Base-by-base conservation (phyloP, 192 early-diverging fungal species). In the Rhizophagus sp. region DNA sequence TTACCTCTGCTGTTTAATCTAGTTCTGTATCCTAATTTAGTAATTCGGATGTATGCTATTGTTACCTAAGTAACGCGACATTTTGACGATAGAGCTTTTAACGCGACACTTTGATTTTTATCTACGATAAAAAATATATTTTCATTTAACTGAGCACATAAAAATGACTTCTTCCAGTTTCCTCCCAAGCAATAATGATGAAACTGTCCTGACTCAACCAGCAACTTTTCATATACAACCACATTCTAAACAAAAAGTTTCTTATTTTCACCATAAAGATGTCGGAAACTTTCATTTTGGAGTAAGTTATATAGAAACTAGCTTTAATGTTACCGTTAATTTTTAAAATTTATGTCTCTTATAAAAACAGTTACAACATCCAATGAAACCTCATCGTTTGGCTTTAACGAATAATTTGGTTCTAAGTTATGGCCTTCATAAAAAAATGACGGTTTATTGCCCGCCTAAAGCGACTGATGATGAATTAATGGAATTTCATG, bases 391-490 rank as follows among this genome's bases (percentile, higher is more conserved):
- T 5, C 96, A 98, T 82, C 89, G 98, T 19, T 87, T 99, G 69
- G 91, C 96, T 3, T 87, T 98, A 85, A 97, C 98, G 0, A 97
- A 98, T 79, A 96, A 97, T 79, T 84, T 99, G 64, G 92, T 99
- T 27, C 83, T 97, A 66, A 96, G 93, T 76, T 99, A 98, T 84
- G 96, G 93, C 15, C 84, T 99, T 41, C 93, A 97, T 86, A 91
- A 96, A 71, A 91, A 97, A 79, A 88, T 99, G 90, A 93, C 96
- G 66, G 86, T 96, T 15, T 93, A 90, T 85, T 91, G 95, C 73
- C 97, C 97, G 15, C 90, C 89, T 39, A 88, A 89, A 34, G 97
- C 96, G 0, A 98, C 97, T 2, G 90, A 95, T 27, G 86, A 92
- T 63, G 97, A 98, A 81, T 93, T 99, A 62, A 92, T 93, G 61